Conservation (phyloP, 2,329 filamentous ascomycete genomes). For the Botryotinia globosa region DNA sequence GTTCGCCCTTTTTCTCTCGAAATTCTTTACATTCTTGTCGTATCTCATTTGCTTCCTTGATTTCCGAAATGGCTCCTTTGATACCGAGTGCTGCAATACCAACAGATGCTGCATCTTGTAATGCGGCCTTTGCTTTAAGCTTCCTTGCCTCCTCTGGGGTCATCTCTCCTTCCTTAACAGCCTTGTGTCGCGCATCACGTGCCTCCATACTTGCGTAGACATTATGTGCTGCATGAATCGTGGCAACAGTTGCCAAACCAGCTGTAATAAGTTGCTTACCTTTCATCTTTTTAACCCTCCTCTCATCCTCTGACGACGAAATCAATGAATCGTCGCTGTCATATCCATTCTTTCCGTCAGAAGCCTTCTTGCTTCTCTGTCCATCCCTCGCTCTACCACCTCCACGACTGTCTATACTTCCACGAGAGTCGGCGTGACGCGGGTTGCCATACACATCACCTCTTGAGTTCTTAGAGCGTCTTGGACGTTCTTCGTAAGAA, state of each 20-base stretch:
- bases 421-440: conserved; percentile 35
- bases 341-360: conserved; percentile 35
- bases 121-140: conserved; percentile 59
- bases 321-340: conserved; percentile 51
- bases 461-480: conserved; percentile 15
- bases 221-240: conserved; percentile 65
- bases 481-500: conserved; percentile 26
- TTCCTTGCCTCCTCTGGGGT: conserved; percentile 59
- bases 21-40: conserved; percentile 55
- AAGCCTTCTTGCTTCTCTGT: conserved; percentile 32
- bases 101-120: conserved; percentile 63
- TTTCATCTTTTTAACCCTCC: conserved; percentile 60
- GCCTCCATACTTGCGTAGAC: conserved; percentile 63
- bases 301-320: conserved; percentile 61
- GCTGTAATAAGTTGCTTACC: conserved; percentile 65
- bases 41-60: conserved; percentile 65
- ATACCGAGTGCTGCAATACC: conserved; percentile 66
- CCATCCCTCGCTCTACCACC: conserved; percentile 30
- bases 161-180: conserved; percentile 63
- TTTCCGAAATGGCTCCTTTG: conserved; percentile 61
- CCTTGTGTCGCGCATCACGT: conserved; percentile 56
- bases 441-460: conserved; percentile 35
- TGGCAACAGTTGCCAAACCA: conserved; percentile 64
- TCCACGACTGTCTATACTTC: conserved; percentile 29
- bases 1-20: conserved; percentile 47